Conservation (phyloP, 106 monocot species). For the Platanthera zijinensis region DNA sequence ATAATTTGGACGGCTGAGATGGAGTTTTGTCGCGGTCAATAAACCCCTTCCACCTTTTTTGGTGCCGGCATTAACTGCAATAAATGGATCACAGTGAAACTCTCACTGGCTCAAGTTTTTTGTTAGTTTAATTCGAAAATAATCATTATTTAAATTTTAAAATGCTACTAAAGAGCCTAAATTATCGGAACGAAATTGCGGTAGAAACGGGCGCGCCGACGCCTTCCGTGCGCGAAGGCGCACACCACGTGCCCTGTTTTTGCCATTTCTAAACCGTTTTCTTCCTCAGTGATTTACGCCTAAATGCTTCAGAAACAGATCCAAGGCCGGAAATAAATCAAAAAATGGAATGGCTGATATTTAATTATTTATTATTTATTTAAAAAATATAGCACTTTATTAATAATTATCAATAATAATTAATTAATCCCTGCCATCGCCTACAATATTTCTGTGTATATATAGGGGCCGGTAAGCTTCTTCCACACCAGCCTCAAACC, state of each 20-base stretch:
- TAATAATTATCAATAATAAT: neutral
- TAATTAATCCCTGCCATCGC: neutral
- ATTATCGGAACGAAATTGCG: neutral
- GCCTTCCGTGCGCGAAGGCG: neutral
- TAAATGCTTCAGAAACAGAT: neutral
- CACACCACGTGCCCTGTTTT: neutral
- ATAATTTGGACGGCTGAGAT: neutral
- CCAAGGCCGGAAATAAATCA: neutral
- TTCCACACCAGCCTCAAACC: neutral
- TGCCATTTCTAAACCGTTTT: neutral
- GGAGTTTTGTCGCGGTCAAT: neutral
- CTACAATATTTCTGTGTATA: neutral
- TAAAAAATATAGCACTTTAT: neutral
- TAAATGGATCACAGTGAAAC: neutral
- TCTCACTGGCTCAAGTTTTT: neutral
- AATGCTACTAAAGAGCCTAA: neutral
- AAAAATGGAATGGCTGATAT: neutral
- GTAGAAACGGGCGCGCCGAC: neutral
- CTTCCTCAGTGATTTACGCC: neutral
- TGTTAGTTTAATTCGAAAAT: too few relatives aligned
- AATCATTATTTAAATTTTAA: neutral
- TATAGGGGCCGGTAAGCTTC: neutral
- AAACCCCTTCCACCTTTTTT: neutral
- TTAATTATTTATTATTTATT: neutral
- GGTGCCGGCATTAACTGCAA: conserved; percentile 1